Evolutionary conservation across 805 yeast species (phyloP).

Genomic region (Torulaspora indica): DNA sequence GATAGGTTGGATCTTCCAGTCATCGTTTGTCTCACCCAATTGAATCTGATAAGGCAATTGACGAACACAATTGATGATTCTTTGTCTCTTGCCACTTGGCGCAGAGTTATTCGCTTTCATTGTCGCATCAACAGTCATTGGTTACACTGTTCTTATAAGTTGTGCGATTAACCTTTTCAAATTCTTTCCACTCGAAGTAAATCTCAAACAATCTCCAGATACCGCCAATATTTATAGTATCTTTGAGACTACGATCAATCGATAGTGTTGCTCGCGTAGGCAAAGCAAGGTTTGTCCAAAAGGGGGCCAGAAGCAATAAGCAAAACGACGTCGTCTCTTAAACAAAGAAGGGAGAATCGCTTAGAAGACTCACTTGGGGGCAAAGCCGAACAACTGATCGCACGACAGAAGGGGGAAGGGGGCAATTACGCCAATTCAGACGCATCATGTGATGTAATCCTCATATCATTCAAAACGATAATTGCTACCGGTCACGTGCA

Average conservation of each 20-base stretch:
- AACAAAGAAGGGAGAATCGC: constrained; percentile 2
- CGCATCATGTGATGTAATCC: not conserved
- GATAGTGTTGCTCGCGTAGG: not conserved
- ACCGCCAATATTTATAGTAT: constrained; percentile 2
- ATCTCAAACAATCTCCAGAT: not conserved
- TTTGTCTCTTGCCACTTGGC: constrained; percentile 19
- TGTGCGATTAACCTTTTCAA: too few relatives aligned
- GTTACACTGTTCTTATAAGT: too few relatives aligned
- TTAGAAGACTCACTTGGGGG: too few relatives aligned
- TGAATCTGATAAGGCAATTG: constrained; percentile 36
- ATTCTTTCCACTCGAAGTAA: not conserved
- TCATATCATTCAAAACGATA: not conserved
- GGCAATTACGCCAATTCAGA: not conserved
- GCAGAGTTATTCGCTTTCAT: not conserved
- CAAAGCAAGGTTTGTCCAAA: not conserved
- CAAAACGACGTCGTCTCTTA: not conserved
- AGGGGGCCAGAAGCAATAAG: not conserved
- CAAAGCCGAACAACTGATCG: too few relatives aligned
- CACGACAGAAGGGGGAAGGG: not conserved
- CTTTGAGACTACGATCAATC: not conserved
- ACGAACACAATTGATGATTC: constrained; percentile 37
- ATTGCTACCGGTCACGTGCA: not conserved
- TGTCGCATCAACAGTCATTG: constrained; percentile 1
- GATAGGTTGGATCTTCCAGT: constrained; percentile 57
- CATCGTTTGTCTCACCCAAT: constrained; percentile 29